Conservation (phyloP, 1,284 basidiomycete genomes). For the Cystobasidium pallidum region DNA sequence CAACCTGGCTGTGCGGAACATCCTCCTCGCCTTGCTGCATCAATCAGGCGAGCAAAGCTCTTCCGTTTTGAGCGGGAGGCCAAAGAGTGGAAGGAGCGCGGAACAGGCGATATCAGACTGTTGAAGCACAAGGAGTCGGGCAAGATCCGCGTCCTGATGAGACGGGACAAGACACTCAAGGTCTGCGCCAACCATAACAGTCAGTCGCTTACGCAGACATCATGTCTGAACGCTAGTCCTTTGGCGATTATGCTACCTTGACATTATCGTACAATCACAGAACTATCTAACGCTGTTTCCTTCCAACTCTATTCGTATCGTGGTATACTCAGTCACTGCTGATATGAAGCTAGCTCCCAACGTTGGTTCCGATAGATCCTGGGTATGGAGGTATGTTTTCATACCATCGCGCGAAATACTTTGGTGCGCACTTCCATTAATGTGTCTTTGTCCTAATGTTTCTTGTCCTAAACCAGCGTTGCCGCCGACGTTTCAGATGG, state of each 20-base stretch:
- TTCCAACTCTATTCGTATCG: no score
- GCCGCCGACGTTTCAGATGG: constrained; percentile 91
- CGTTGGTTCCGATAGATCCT: constrained; percentile 97
- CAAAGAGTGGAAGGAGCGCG: constrained; percentile 93
- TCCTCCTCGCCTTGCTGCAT: not conserved
- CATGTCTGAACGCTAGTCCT: no score
- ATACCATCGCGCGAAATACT: not conserved
- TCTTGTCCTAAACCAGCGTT: constrained; percentile 63
- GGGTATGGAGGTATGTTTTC: constrained; percentile 75
- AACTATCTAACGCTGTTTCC: not conserved
- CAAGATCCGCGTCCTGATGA: constrained; percentile 97
- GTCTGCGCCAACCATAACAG: constrained; percentile 98
- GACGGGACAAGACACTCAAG: constrained; percentile 99
- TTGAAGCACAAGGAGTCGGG: constrained; percentile 83
- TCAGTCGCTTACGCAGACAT: no score
- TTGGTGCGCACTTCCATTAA: no score
- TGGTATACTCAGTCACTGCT: constrained; percentile 66
- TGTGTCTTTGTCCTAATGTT: no score
- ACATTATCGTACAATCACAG: not conserved
- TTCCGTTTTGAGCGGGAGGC: constrained; percentile 86
- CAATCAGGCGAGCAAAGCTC: constrained; percentile 88
- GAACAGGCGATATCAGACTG: constrained; percentile 87
- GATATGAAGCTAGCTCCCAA: constrained; percentile 98
- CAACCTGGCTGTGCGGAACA: no score
- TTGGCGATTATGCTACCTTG: not conserved